Conservation (phyloP, 2,329 filamentous ascomycete genomes). For the Mycosphaerella sp. region DNA sequence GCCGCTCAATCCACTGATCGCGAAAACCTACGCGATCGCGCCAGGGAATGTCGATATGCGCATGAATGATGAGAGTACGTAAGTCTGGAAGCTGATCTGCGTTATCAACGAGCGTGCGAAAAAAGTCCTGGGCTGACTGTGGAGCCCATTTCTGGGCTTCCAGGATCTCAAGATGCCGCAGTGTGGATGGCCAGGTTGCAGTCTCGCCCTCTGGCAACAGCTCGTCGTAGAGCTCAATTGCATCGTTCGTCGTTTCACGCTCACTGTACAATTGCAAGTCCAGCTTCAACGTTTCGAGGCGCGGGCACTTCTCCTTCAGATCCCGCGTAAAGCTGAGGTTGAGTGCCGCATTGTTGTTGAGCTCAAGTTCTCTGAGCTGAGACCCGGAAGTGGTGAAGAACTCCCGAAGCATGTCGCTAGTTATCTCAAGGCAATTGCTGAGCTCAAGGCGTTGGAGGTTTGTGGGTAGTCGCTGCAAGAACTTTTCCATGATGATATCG, state of each 20-base stretch:
- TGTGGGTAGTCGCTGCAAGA: conserved; percentile 64
- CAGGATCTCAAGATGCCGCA: conserved; percentile 67
- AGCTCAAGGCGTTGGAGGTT: conserved; percentile 63
- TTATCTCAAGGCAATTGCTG: conserved; percentile 71
- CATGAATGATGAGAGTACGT: conserved; percentile 64
- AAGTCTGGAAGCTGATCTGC: conserved; percentile 61
- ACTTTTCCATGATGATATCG: conserved; percentile 59
- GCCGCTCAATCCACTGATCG: conserved; percentile 65
- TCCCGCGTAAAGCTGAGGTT: conserved; percentile 66
- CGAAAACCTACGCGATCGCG: conserved; percentile 74
- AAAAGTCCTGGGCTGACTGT: conserved; percentile 66
- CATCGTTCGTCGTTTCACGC: conserved; percentile 61
- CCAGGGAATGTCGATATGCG: conserved; percentile 74
- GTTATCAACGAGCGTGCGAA: conserved; percentile 68
- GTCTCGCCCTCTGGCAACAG: conserved; percentile 58
- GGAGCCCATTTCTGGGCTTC: conserved; percentile 70
- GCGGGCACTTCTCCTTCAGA: conserved; percentile 62
- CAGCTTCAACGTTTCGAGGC: conserved; percentile 64
- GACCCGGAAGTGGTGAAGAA: conserved; percentile 65
- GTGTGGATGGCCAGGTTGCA: conserved; percentile 69
- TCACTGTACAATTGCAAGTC: conserved; percentile 73
- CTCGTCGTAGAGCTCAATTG: conserved; percentile 66
- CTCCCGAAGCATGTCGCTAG: conserved; percentile 56
- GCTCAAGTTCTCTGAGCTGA: conserved; percentile 59
- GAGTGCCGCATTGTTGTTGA: conserved; percentile 75